These are phyloP conservation scores for Penicillium chermesinum DNA, from an alignment of 495 filamentous ascomycete genomes.

Conservation along the genomic window DNA sequence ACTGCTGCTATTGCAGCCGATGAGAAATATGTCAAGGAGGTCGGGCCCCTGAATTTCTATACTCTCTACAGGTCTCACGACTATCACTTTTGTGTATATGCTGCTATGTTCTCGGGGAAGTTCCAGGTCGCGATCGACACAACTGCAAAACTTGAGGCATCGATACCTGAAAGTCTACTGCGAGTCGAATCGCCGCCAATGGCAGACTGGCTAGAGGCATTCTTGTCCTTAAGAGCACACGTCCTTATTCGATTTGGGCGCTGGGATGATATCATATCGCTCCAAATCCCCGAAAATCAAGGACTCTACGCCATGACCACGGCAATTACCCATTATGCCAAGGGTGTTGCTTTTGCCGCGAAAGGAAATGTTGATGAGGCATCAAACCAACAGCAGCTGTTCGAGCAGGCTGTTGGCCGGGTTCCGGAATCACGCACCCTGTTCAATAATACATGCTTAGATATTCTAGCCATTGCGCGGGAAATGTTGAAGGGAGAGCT, in stretches of 20 bases:
- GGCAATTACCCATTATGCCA: constrained; percentile 61
- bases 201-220: constrained; percentile 68
- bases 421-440: constrained; percentile 52
- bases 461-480: constrained; percentile 53
- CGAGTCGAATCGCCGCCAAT: constrained; percentile 60
- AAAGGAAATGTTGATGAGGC: constrained; percentile 45
- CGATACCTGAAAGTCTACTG: constrained; percentile 55
- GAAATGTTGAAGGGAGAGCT: constrained; percentile 68
- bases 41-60: constrained; percentile 47
- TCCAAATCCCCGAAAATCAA: constrained; percentile 45
- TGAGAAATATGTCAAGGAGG: constrained; percentile 38
- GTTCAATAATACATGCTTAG: constrained; percentile 59
- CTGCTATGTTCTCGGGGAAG: constrained; percentile 64
- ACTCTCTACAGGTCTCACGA: constrained; percentile 62
- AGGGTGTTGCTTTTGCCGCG: constrained; percentile 58
- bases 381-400: constrained; percentile 36
- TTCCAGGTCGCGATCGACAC: constrained; percentile 53
- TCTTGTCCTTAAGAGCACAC: constrained; percentile 57
- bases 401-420: constrained; percentile 36
- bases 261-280: constrained; percentile 53
- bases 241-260: constrained; percentile 60
- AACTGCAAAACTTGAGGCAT: constrained; percentile 42
- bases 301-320: constrained; percentile 57
- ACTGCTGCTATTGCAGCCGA: constrained; percentile 51
- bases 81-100: constrained; percentile 64